Conservation (phyloP, 2,329 filamentous ascomycete species). For the Aspergillus udagawae region DNA sequence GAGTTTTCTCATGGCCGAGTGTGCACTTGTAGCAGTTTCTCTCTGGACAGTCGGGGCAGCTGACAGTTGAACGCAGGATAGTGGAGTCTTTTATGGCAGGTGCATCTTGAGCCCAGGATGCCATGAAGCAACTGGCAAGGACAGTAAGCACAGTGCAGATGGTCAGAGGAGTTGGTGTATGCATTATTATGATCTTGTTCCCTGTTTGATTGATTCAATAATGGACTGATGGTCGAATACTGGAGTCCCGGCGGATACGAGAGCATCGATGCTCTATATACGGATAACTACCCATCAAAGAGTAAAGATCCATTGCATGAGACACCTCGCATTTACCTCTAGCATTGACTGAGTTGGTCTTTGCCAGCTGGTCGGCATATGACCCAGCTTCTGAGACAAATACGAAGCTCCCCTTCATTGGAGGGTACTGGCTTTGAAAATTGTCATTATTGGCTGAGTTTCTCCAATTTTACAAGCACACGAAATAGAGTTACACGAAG, state of each 20-base stretch:
- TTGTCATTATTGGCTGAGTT: neutral
- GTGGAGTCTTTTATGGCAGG: conserved; percentile 13
- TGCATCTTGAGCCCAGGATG: neutral
- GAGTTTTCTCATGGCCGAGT: conserved; percentile 1
- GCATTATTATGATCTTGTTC: neutral
- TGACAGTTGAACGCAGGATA: conserved; percentile 9
- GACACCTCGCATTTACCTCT: neutral
- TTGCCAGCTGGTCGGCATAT: neutral
- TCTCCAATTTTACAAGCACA: neutral
- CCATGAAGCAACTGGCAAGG: neutral
- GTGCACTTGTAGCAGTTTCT: conserved; percentile 13
- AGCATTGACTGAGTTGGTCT: neutral
- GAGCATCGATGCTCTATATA: neutral
- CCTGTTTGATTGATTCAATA: neutral
- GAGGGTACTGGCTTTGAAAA: neutral
- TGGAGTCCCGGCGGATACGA: too few species aligned
- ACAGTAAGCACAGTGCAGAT: neutral
- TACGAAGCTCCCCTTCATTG: neutral
- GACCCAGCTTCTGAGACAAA: neutral
- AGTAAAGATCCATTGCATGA: neutral
- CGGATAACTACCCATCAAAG: neutral
- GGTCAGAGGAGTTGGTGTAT: neutral
- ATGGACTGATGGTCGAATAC: neutral
- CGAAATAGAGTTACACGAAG: neutral
- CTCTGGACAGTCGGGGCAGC: conserved; percentile 9